phyloP scores from a whole-genome alignment of 1,139 yeast genomes.

The Yamadazyma aaseri region DNA sequence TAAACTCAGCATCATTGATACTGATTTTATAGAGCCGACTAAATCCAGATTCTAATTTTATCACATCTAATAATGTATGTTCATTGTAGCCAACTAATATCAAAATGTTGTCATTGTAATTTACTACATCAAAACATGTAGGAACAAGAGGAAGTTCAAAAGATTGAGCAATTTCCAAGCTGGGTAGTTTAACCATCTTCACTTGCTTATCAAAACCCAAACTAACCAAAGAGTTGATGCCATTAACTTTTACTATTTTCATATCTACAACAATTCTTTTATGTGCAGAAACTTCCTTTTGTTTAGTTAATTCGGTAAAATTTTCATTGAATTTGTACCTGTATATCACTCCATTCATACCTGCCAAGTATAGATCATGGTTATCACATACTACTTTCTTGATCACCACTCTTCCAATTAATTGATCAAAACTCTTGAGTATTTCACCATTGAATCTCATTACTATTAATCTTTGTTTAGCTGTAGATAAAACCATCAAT shows the following conservation, averaged over 20 bases:
- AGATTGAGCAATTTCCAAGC: slow-evolving; percentile 25
- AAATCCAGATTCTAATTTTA: slow-evolving; percentile 15
- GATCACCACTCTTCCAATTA: slow-evolving; percentile 27
- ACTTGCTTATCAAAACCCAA: slow-evolving; percentile 64
- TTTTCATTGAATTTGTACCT: slow-evolving; percentile 13
- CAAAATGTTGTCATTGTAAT: slow-evolving; percentile 27
- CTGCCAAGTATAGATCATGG: slow-evolving; percentile 26
- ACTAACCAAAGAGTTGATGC: slow-evolving; percentile 44
- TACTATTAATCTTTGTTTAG: slow-evolving; percentile 24
- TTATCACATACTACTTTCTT: slow-evolving; percentile 27
- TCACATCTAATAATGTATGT: slow-evolving; percentile 55
- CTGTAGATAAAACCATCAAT: slow-evolving; percentile 23
- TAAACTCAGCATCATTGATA: slow-evolving; percentile 72
- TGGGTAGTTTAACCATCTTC: slow-evolving; percentile 22
- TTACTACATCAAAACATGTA: slow-evolving; percentile 43
- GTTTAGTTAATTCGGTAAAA: slow-evolving; percentile 8
- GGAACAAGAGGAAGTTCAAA: slow-evolving; percentile 41
- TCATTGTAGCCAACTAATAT: slow-evolving; percentile 60
- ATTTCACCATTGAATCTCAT: slow-evolving; percentile 18
- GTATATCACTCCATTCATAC: slow-evolving; percentile 38
- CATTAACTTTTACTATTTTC: slow-evolving; percentile 17
- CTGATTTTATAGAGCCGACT: slow-evolving; percentile 48
- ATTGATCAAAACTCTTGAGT: slow-evolving; percentile 11
- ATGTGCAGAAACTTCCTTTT: slow-evolving; percentile 25
- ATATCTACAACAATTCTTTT: slow-evolving; percentile 34